These are phyloP conservation scores for Entophlyctis helioformis DNA, from an alignment of 192 early-diverging fungal species.

Conservation along the genomic window DNA sequence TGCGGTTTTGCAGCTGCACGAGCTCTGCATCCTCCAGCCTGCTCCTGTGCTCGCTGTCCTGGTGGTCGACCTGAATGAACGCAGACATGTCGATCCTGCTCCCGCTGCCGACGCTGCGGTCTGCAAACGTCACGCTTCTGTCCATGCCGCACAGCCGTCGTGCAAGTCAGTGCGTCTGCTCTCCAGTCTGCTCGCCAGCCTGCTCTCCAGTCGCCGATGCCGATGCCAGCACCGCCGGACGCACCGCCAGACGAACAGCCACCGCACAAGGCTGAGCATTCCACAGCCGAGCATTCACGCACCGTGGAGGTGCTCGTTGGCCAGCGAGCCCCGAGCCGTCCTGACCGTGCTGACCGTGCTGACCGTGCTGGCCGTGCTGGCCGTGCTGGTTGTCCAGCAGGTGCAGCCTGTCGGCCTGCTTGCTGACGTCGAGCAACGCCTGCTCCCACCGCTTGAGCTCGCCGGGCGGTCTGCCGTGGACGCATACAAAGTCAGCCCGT, in stretches of 20 bases:
- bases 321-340: background rate
- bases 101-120: no score
- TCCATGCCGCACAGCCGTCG: no score
- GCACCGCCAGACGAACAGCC: no score
- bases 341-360: background rate
- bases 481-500: background rate
- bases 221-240: background rate
- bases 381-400: slow-evolving; percentile 8
- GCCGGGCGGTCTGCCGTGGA: background rate
- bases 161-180: no score
- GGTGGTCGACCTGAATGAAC: no score
- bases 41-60: no score
- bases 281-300: no score
- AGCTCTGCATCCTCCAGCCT: no score
- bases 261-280: background rate
- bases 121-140: no score
- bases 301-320: no score
- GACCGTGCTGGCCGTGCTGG: background rate
- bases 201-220: background rate
- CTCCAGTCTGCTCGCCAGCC: background rate
- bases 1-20: slow-evolving; percentile 48
- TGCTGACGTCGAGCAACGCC: slow-evolving; percentile 47
- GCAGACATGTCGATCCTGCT: no score
- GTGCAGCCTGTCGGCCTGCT: slow-evolving; percentile 38
- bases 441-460: slow-evolving; percentile 51